Percentiles rank a stretch among this genome's conserved stretches.
phyloP scores from a whole-genome alignment of 2,329 filamentous ascomycete genomes.

The Fusarium miscanthi region DNA sequence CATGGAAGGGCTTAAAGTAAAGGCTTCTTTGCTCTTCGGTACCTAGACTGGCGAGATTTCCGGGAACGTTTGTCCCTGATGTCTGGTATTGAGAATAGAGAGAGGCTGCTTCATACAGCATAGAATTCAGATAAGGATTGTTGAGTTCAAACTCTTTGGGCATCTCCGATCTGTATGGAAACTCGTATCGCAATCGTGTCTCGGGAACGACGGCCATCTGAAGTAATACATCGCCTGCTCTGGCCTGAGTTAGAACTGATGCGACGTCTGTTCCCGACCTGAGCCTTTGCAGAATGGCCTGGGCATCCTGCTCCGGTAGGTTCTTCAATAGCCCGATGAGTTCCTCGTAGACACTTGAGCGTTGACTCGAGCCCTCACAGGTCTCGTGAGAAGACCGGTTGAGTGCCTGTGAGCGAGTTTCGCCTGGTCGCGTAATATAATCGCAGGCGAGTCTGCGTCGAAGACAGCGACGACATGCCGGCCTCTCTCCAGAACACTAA shows the following conservation, averaged over 20 bases:
- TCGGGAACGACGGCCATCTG: conserved; percentile 54
- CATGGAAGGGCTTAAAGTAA: conserved; percentile 53
- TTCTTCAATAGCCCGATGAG: conserved; percentile 28
- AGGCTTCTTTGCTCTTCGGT: conserved; percentile 30
- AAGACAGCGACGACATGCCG: conserved; percentile 40
- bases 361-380: background rate
- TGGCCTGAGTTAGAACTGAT: conserved; percentile 50
- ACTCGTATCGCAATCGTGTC: conserved; percentile 53
- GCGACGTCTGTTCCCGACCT: conserved; percentile 48
- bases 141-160: conserved; percentile 17
- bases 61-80: background rate
- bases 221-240: conserved; percentile 52
- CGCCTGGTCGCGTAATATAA: conserved; percentile 34
- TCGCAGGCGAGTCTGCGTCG: conserved; percentile 22
- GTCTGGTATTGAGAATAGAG: background rate
- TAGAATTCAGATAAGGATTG: conserved; percentile 45
- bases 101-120: conserved; percentile 43
- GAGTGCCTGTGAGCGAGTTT: conserved; percentile 37
- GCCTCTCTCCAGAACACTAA: conserved; percentile 45
- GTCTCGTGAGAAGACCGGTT: background rate
- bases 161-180: conserved; percentile 49
- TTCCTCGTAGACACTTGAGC: conserved; percentile 22
- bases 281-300: conserved; percentile 50
- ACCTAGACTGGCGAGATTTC: background rate
- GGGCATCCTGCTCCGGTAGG: conserved; percentile 47